phyloP scores from a whole-genome alignment of 2,329 filamentous ascomycete genomes.

The Neonectria neomacrospora region DNA sequence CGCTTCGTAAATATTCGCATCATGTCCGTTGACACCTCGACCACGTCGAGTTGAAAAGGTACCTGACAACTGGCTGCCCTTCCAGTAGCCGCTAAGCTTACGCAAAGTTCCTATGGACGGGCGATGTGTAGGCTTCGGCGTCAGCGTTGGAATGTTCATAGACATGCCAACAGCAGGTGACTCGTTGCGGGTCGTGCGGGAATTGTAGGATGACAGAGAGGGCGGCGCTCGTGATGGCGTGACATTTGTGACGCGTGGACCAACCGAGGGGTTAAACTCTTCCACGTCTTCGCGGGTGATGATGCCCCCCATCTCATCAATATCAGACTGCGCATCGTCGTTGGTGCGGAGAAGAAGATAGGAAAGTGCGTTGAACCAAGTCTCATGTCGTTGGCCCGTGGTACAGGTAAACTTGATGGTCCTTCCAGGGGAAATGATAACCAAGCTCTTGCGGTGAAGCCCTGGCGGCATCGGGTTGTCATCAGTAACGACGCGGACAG shows the following conservation, averaged over 20 bases:
- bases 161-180: slow-evolving; percentile 65
- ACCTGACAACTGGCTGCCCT: slow-evolving; percentile 57
- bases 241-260: slow-evolving; percentile 46
- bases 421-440: slow-evolving; percentile 89
- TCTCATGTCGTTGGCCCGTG: slow-evolving; percentile 94
- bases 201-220: slow-evolving; percentile 85
- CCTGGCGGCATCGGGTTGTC: slow-evolving; percentile 96
- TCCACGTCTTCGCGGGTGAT: slow-evolving; percentile 72
- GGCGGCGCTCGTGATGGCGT: slow-evolving; percentile 65
- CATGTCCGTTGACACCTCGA: slow-evolving; percentile 58
- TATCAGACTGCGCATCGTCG: slow-evolving; percentile 69
- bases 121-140: slow-evolving; percentile 57
- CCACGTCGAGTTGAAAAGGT: slow-evolving; percentile 66
- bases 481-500: slow-evolving; percentile 89
- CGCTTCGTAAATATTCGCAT: slow-evolving; percentile 67
- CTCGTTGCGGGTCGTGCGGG: slow-evolving; percentile 74
- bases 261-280: slow-evolving; percentile 82
- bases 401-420: slow-evolving; percentile 94
- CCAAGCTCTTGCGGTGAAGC: slow-evolving; percentile 90
- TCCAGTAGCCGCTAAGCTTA: slow-evolving; percentile 71
- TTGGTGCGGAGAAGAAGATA: slow-evolving; percentile 87
- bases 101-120: slow-evolving; percentile 62
- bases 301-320: slow-evolving; percentile 67
- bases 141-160: slow-evolving; percentile 67
- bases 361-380: slow-evolving; percentile 97